Percentiles rank a stretch among this genome's conserved stretches.
These are phyloP conservation scores for Claviceps quebecensis DNA, from an alignment of 2,329 filamentous ascomycete species.

Conservation along the genomic window DNA sequence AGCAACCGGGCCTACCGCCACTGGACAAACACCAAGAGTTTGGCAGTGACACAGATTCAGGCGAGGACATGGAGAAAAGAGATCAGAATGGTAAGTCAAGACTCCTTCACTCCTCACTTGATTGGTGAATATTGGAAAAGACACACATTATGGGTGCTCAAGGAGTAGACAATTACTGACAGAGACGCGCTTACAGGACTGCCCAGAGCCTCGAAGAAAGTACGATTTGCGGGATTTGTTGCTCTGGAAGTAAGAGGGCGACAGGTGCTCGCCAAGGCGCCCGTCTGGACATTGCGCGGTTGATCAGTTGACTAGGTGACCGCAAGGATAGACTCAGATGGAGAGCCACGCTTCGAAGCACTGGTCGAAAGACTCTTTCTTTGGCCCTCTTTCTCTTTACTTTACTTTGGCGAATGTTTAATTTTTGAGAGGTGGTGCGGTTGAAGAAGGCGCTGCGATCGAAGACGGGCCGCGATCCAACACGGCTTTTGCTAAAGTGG, in stretches of 20 bases:
- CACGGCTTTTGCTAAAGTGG: too few species aligned
- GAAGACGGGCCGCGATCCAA: too few species aligned
- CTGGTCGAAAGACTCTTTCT: background rate
- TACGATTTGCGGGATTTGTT: conserved; percentile 64
- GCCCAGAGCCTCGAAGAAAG: conserved; percentile 36
- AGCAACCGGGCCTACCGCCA: conserved; percentile 54
- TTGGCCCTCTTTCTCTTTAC: background rate
- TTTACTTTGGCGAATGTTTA: background rate
- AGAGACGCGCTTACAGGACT: conserved; percentile 19
- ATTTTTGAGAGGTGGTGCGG: background rate
- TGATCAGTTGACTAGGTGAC: background rate
- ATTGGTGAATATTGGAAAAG: background rate
- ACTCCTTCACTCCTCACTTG: background rate
- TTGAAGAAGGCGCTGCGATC: too few species aligned
- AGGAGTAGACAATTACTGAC: conserved; percentile 24
- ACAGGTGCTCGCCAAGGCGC: conserved; percentile 62
- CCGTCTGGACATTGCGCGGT: conserved; percentile 47
- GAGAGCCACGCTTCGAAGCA: background rate
- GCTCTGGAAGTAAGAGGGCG: conserved; percentile 61
- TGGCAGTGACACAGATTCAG: conserved; percentile 11
- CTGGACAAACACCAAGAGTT: conserved; percentile 36
- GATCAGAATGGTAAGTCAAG: conserved; percentile 27
- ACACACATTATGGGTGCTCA: background rate
- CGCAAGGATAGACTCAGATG: background rate
- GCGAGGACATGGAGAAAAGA: conserved; percentile 22